These are phyloP conservation scores for Mycena leptocephala DNA, from an alignment of 768 basidiomycete genomes.

Conservation along the genomic window DNA sequence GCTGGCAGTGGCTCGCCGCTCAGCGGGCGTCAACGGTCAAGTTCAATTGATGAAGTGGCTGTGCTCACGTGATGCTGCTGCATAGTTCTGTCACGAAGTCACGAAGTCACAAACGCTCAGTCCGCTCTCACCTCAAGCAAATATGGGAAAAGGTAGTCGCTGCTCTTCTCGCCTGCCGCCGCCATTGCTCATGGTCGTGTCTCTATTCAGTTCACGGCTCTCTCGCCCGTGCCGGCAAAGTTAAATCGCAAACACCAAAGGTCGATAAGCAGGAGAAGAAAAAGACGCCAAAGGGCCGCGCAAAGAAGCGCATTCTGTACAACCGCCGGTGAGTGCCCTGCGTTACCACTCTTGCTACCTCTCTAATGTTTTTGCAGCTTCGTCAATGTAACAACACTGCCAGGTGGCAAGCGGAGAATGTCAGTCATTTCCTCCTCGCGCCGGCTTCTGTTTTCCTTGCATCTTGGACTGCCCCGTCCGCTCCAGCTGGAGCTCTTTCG, in stretches of 20 bases:
- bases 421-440: conserved; percentile 65
- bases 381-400: conserved; percentile 93
- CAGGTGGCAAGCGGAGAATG: conserved; percentile 97
- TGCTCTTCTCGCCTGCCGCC: conserved; percentile 31
- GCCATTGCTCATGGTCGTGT: conserved; percentile 20
- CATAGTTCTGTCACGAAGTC: too few relatives aligned
- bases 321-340: conserved; percentile 83
- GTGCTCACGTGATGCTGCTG: too few relatives aligned
- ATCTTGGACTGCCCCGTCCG: background rate
- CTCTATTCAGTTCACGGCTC: conserved; percentile 92
- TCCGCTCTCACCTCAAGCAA: conserved; percentile 64
- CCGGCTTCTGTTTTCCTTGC: conserved; percentile 7
- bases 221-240: conserved; percentile 99
- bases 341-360: conserved; percentile 8
- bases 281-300: conserved; percentile 97
- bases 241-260: conserved; percentile 98
- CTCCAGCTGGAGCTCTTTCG: background rate
- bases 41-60: too few relatives aligned
- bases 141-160: conserved; percentile 81
- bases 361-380: conserved; percentile 64
- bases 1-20: too few relatives aligned
- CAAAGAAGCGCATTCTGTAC: conserved; percentile 96
- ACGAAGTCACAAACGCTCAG: too few relatives aligned
- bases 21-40: too few relatives aligned
- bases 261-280: conserved; percentile 99